Percentiles rank a stretch among this genome's conserved stretches.
phyloP scores from a whole-genome alignment of 1,139 yeast species.

The Geotrichum cucujoidarum region DNA sequence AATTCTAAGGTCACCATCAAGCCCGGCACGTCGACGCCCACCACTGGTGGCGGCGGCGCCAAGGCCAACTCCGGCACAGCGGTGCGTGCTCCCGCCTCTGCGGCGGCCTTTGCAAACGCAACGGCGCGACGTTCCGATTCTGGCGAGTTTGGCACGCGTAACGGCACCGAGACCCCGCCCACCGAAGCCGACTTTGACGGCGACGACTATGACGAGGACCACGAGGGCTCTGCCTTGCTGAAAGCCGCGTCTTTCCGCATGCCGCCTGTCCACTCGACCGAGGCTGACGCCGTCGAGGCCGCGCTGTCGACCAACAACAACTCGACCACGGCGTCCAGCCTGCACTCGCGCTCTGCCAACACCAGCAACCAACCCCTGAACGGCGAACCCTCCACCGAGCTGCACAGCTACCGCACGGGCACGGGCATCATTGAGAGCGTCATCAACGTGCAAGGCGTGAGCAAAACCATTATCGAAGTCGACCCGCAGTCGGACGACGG shows the following conservation, averaged over 20 bases:
- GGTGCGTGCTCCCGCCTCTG: neutral
- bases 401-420: slow-evolving; percentile 43
- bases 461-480: slow-evolving; percentile 77
- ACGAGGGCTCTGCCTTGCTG: no score
- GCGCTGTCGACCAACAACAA: neutral
- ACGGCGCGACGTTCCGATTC: neutral
- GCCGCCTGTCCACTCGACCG: neutral
- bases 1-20: slow-evolving; percentile 48
- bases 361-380: slow-evolving; percentile 18
- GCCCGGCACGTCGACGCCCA: no score
- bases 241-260: no score
- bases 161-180: neutral
- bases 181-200: no score
- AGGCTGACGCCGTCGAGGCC: neutral
- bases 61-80: neutral
- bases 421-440: slow-evolving; percentile 76
- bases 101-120: no score
- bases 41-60: no score
- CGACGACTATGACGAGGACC: no score
- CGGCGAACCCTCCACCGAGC: no score
- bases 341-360: neutral
- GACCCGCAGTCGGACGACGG: neutral
- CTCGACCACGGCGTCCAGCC: neutral
- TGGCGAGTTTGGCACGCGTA: neutral
- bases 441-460: slow-evolving; percentile 76